A percentile compares a stretch with the other conserved stretches of the same genome.
phyloP scores from a whole-genome alignment of 2,329 filamentous ascomycete genomes.

The Stemphylium vesicarium region DNA sequence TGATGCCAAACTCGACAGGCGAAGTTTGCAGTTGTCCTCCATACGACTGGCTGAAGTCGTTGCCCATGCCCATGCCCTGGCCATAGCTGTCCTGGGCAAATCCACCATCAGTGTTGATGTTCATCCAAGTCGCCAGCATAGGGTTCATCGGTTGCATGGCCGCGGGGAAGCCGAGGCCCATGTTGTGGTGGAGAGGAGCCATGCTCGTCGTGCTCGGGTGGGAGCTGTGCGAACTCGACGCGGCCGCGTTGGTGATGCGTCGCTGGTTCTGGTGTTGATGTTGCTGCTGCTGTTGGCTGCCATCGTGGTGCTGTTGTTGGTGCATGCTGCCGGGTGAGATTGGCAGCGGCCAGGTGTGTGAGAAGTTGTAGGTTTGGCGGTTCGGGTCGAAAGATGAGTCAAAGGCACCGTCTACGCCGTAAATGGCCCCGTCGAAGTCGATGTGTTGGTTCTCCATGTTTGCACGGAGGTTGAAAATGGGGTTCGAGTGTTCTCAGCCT shows the following conservation, averaged over 20 bases:
- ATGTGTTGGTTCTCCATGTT: constrained; percentile 54
- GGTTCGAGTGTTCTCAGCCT: constrained; percentile 42
- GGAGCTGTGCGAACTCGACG: constrained; percentile 29
- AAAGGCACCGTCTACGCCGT: constrained; percentile 48
- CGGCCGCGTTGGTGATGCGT: constrained; percentile 37
- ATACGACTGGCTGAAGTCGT: constrained; percentile 50
- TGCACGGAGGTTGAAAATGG: constrained; percentile 27
- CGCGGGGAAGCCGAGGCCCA: constrained; percentile 40
- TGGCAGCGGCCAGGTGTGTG: constrained; percentile 49
- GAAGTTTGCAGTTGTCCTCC: constrained; percentile 53
- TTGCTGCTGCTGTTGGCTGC: constrained; percentile 21
- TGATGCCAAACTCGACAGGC: constrained; percentile 55
- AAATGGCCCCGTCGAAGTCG: constrained; percentile 45
- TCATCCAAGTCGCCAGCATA: constrained; percentile 53
- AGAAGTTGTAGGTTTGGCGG: constrained; percentile 39
- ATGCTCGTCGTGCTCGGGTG: constrained; percentile 38
- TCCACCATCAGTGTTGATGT: constrained; percentile 44
- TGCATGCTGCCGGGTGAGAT: constrained; percentile 46
- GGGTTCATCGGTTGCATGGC: constrained; percentile 45
- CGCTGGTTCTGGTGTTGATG: constrained; percentile 34
- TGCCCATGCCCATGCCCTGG: constrained; percentile 39
- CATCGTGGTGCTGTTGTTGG: constrained; percentile 23
- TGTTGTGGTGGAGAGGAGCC: constrained; percentile 44
- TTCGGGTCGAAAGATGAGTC: constrained; percentile 48
- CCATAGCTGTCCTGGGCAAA: constrained; percentile 39